Conservation (phyloP, 140 eudicot genomes). For the Oenanthe javanica region DNA sequence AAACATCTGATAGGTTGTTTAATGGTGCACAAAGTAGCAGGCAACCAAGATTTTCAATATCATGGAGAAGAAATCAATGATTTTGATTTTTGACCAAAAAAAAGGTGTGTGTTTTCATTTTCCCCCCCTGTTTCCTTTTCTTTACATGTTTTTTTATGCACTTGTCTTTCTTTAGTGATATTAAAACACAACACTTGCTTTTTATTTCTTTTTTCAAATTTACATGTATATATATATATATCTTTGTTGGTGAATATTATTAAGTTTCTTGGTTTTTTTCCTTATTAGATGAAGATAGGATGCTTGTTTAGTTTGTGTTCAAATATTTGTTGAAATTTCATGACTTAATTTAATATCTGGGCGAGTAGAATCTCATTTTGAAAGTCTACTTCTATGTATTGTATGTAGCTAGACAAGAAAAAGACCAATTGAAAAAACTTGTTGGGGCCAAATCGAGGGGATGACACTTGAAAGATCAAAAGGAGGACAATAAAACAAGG, state of each 20-base stretch:
- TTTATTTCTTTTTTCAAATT: no score
- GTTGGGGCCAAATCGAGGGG: background rate
- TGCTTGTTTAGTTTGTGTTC: background rate
- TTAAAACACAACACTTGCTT: no score
- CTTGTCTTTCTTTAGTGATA: no score
- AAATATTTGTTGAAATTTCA: background rate
- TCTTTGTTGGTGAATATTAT: no score
- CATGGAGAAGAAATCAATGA: constrained; percentile 7
- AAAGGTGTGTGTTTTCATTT: background rate
- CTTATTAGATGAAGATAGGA: background rate
- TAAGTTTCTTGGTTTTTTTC: background rate
- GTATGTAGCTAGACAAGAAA: background rate
- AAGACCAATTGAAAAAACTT: background rate
- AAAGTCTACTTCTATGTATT: background rate
- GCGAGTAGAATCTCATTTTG: background rate
- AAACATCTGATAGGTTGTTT: constrained; percentile 16
- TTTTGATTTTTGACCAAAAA: background rate
- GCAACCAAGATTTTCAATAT: background rate
- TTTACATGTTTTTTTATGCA: background rate
- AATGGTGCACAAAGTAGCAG: constrained; percentile 10
- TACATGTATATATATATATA: no score
- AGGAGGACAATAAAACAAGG: background rate
- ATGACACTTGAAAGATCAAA: background rate
- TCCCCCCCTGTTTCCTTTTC: background rate
- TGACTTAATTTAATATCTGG: background rate